Base-by-base conservation (phyloP, 345 rosid species). In the Physaria fendleri region DNA sequence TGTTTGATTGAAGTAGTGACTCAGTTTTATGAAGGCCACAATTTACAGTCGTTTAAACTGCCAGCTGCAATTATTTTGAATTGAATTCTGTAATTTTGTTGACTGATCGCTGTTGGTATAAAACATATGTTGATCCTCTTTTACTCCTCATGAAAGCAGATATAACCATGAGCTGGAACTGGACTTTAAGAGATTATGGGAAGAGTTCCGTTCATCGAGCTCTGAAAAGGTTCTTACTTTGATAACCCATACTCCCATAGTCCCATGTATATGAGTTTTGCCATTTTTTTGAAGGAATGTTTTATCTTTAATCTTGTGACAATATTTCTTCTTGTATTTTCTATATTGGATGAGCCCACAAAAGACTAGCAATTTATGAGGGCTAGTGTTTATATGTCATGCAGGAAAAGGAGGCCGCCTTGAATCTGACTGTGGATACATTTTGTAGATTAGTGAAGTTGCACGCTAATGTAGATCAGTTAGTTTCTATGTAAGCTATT, bases 401-500 rank as follows among this genome's bases (percentile, higher is more conserved):
- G 82, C 93, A 94, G 99, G 99, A 94, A 83, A 94, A 94, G 82
- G 99, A 94, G 83, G 79, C 78, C 81, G 88, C 96, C 87, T 81
- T 94, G 80, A 94, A 83, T 78, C 68, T 76, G 45, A 82, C 95
- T 43, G 79, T 94, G 66, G 97, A 90, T 80, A 79, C 77, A 28
- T 94, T 94, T 76, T 94, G 99, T 87, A 94, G 92, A 94, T 79
- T 94, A 87, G 92, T 85, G 77, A 94, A 87, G 87, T 92, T 82
- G 74, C 85, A 85, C 61, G 75, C 97, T 49, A 90, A 81, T 82
- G 80, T 87, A 87, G 87, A 92, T 59, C 99, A 94, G 72, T 79
- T 94, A 82, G 90, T 90, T 69, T 79, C 92, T 72, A 77, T 87
- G 99, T 94, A 94, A 24, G 92, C 17, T 40, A 4, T 58, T 38